Base-by-base conservation (phyloP, 1,139 yeast genomes). In the Oligophagozyma castellii region DNA sequence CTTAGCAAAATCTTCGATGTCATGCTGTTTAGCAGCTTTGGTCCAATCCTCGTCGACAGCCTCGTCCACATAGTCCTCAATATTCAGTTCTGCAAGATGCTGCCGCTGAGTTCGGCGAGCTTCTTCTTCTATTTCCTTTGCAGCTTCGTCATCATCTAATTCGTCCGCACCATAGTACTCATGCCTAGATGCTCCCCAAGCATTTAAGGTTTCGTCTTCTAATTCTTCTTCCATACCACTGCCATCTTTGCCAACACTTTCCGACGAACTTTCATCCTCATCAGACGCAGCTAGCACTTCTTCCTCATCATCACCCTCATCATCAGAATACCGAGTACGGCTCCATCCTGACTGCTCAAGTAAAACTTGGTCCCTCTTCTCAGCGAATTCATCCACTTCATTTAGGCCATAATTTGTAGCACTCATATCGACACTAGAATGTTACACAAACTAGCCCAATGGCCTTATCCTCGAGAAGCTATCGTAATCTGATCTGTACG, bases 111-210 rank as follows among this genome's bases (percentile, higher is more conserved):
- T 74, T 48, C 84, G 72, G 33, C 81, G 49, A 1, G 96, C 96
- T 56, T 89, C 96, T 42, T 74, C 74, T 33, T 92, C 89, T 59
- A 84, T 77, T 36, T 70, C 73, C 36, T 70, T 73, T 5, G 81
- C 80, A 27, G 73, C 78, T 35, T 77, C 94, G 23, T 75, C 83
- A 37, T 78, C 83, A 34, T 77, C 86, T 2, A 61, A 54, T 19
- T 68, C 75, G 45, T 75, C 86, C 20, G 92, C 95, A 33, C 93
- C 93, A 42, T 71, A 89, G 53, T 83, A 86, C 42, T 79, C 75
- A 39, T 69, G 66, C 36, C 66, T 65, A 16, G 72, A 66, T 3
- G 69, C 61, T 28, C 98, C 96, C 96, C 98, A 86, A 5, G 78
- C 78, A 34, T 63, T 63, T 19, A 65, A 75, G 21, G 65, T 73